phyloP scores from a whole-genome alignment of 768 basidiomycete genomes.

The Panaeolus papilionaceus region DNA sequence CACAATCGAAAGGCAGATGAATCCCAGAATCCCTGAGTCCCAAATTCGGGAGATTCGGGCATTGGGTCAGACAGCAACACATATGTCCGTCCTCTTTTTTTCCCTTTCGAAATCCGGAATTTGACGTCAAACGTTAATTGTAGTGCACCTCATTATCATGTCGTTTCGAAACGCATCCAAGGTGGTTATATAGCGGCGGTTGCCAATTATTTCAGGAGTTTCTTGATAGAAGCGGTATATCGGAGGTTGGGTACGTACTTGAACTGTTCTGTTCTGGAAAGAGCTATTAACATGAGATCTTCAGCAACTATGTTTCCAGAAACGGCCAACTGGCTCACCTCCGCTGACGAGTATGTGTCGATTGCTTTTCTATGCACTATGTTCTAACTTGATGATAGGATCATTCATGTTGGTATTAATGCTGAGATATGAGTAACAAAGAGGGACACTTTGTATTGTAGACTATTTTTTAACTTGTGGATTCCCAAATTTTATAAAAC shows the following conservation, averaged over 20 bases:
- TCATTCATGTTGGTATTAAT: constrained; percentile 64
- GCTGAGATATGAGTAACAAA: constrained; percentile 47
- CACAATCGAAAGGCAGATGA: constrained; percentile 49
- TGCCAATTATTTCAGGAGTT: constrained; percentile 49
- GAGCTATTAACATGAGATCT: background rate
- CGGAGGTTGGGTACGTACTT: constrained; percentile 52
- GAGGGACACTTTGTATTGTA: too few relatives aligned
- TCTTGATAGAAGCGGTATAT: constrained; percentile 70
- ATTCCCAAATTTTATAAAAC: too few relatives aligned
- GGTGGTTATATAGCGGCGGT: constrained; percentile 39
- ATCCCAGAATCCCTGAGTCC: constrained; percentile 38
- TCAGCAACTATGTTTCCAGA: constrained; percentile 67
- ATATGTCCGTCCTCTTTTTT: constrained; percentile 52
- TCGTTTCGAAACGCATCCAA: constrained; percentile 48
- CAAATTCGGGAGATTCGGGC: constrained; percentile 47
- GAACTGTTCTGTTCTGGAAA: background rate
- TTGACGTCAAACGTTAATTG: background rate
- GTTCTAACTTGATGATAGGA: constrained; percentile 36
- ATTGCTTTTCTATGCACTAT: background rate
- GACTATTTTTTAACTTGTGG: too few relatives aligned
- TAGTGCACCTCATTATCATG: constrained; percentile 66
- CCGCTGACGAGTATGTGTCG: constrained; percentile 58
- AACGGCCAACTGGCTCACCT: constrained; percentile 61
- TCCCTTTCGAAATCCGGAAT: background rate
- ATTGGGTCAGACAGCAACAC: constrained; percentile 50